Percentiles rank a stretch among this genome's conserved stretches.
These are phyloP conservation scores for Teunomyces pallodes DNA, from an alignment of 805 yeast species.

Conservation along the genomic window DNA sequence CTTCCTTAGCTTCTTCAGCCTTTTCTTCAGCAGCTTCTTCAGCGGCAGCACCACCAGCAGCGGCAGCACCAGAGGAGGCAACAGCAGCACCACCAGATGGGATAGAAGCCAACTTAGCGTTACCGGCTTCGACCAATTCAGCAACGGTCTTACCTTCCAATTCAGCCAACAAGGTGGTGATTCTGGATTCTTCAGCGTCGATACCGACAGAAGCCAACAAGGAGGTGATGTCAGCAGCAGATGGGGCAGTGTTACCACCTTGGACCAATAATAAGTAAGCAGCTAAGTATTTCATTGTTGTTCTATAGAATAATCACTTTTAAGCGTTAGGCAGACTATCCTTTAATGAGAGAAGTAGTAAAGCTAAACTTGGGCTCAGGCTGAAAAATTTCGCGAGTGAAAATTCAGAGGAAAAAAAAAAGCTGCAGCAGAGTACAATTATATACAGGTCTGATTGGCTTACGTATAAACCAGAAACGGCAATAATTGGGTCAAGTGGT, in stretches of 20 bases:
- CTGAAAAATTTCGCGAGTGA: slow-evolving; percentile 3
- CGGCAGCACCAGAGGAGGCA: slow-evolving; percentile 67
- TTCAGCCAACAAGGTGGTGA: slow-evolving; percentile 75
- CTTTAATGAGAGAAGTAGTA: slow-evolving; percentile 41
- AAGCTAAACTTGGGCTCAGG: slow-evolving; percentile 7
- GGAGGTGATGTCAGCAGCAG: slow-evolving; percentile 85
- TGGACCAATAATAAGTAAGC: slow-evolving; percentile 97
- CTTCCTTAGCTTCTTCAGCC: slow-evolving; percentile 66
- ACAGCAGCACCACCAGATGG: slow-evolving; percentile 98
- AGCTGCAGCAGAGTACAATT: not conserved
- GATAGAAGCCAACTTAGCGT: slow-evolving; percentile 93
- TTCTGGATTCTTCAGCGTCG: slow-evolving; percentile 88
- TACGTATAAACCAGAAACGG: too few species aligned
- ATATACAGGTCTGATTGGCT: not conserved
- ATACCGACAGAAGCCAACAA: slow-evolving; percentile 93
- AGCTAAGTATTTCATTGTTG: slow-evolving; percentile 91
- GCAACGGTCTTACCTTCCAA: slow-evolving; percentile 90
- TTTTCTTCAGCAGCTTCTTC: slow-evolving; percentile 71
- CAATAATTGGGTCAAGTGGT: too few species aligned
- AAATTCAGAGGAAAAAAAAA: not conserved
- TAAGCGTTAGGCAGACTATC: slow-evolving; percentile 83
- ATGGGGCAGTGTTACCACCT: slow-evolving; percentile 94
- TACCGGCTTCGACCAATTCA: slow-evolving; percentile 92
- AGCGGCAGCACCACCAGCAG: slow-evolving; percentile 68
- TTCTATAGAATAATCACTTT: slow-evolving; percentile 68